Conservation (phyloP, 164 flowering plant species). For the Tetrastigma voinierianum region DNA sequence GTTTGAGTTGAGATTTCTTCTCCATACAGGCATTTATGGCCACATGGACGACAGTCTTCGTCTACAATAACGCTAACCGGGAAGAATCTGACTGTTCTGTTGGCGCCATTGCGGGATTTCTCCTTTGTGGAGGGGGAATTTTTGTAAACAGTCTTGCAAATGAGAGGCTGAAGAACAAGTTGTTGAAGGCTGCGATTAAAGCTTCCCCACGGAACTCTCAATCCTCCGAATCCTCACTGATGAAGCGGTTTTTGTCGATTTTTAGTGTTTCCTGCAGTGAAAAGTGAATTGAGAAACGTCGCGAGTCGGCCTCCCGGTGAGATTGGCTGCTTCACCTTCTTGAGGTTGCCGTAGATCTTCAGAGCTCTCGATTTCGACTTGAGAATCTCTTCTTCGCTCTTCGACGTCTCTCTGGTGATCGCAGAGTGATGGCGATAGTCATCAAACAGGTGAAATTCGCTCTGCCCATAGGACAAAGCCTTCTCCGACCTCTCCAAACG, state of each 20-base stretch:
- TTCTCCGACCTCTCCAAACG: conserved; percentile 11
- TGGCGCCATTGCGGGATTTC: conserved; percentile 26
- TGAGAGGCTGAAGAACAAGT: conserved; percentile 42
- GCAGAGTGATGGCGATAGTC: conserved; percentile 13
- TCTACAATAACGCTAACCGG: conserved; percentile 42
- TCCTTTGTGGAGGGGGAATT: conserved; percentile 30
- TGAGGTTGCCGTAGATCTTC: conserved; percentile 49
- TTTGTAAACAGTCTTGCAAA: conserved; percentile 46
- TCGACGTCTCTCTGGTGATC: conserved; percentile 5
- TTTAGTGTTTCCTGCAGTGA: conserved; percentile 33
- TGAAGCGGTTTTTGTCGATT: conserved; percentile 18
- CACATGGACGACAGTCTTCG: conserved; percentile 31
- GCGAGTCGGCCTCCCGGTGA: conserved; percentile 57
- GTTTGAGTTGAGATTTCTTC: conserved; percentile 6
- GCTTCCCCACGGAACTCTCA: conserved; percentile 11
- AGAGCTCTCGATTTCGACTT: conserved; percentile 48
- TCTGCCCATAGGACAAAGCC: conserved; percentile 23
- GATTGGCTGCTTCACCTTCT: conserved; percentile 57
- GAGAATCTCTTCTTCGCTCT: conserved; percentile 19
- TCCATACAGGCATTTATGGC: conserved; percentile 26
- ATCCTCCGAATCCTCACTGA: conserved; percentile 11
- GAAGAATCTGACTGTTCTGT: conserved; percentile 41
- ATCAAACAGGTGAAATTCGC: conserved; percentile 9
- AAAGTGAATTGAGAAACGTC: conserved; percentile 46
- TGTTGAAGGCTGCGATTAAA: conserved; percentile 24